A percentile compares a stretch with the other conserved stretches of the same genome.
These are phyloP conservation scores for Schrenkiella parvula DNA, from an alignment of 345 rosid species.

Conservation along the genomic window DNA sequence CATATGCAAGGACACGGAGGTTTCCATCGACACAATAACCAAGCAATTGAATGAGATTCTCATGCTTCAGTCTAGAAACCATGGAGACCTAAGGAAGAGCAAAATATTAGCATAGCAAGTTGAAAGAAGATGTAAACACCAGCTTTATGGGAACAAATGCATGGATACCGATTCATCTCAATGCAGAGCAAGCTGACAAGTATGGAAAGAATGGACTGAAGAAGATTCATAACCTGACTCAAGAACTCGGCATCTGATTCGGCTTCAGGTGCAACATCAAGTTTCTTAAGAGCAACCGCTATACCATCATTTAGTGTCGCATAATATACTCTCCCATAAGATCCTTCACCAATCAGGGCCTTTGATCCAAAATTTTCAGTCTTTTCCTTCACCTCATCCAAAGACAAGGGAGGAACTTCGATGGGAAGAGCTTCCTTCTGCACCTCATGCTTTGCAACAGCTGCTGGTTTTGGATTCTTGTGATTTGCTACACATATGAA, in stretches of 20 bases:
- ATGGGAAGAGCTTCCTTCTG: slow-evolving; percentile 68
- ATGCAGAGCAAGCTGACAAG: background rate
- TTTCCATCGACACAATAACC: slow-evolving; percentile 93
- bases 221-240: slow-evolving; percentile 58
- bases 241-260: slow-evolving; percentile 76
- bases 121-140: slow-evolving; percentile 10
- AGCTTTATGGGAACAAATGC: background rate
- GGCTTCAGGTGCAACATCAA: slow-evolving; percentile 74
- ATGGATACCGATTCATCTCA: background rate
- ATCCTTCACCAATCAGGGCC: slow-evolving; percentile 86
- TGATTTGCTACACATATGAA: slow-evolving; percentile 23
- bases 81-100: slow-evolving; percentile 60
- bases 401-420: slow-evolving; percentile 54
- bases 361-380: slow-evolving; percentile 62
- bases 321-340: slow-evolving; percentile 84
- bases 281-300: slow-evolving; percentile 73
- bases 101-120: slow-evolving; percentile 11
- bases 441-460: slow-evolving; percentile 59
- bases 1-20: slow-evolving; percentile 83
- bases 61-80: slow-evolving; percentile 93
- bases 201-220: background rate
- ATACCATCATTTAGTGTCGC: slow-evolving; percentile 60
- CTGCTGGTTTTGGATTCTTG: slow-evolving; percentile 47
- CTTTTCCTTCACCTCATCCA: slow-evolving; percentile 61
- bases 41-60: slow-evolving; percentile 73